These are phyloP conservation scores for Colletotrichum cereale DNA, from an alignment of 2,329 filamentous ascomycete genomes.

Conservation along the genomic window DNA sequence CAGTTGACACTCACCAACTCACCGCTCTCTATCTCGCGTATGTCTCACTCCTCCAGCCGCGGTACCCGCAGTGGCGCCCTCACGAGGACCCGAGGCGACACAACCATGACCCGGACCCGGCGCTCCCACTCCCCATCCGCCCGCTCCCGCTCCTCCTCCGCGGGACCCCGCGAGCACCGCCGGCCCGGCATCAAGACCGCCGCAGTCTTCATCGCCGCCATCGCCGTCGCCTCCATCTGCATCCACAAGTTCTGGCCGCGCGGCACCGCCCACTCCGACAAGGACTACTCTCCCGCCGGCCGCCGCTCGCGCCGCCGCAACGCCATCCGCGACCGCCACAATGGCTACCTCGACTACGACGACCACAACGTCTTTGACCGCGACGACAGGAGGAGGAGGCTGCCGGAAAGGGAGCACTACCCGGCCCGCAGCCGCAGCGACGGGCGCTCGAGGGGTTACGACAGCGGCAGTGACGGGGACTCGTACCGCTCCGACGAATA, in stretches of 20 bases:
- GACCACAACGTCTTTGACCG: slow-evolving; percentile 19
- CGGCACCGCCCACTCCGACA: slow-evolving; percentile 45
- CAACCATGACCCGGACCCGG: slow-evolving; percentile 14
- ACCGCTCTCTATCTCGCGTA: neutral
- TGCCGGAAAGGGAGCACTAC: slow-evolving; percentile 5
- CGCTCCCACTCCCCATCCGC: slow-evolving; percentile 19
- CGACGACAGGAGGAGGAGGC: slow-evolving; percentile 9
- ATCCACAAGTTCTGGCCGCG: slow-evolving; percentile 54
- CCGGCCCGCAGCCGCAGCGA: slow-evolving; percentile 33
- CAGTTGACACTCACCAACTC: neutral
- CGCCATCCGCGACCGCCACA: slow-evolving; percentile 27
- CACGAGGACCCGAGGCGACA: neutral
- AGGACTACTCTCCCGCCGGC: slow-evolving; percentile 44
- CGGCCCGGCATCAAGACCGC: slow-evolving; percentile 48
- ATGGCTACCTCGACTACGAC: slow-evolving; percentile 31
- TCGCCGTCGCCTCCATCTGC: slow-evolving; percentile 51
- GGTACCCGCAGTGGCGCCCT: slow-evolving; percentile 6
- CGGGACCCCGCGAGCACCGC: neutral
- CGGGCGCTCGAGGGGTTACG: slow-evolving; percentile 29
- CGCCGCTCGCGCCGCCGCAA: slow-evolving; percentile 30
- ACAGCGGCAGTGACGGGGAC: slow-evolving; percentile 36
- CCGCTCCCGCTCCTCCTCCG: slow-evolving; percentile 23
- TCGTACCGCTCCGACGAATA: slow-evolving; percentile 27
- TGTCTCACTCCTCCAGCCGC: slow-evolving; percentile 3
- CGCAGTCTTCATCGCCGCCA: slow-evolving; percentile 49